Base-by-base conservation (phyloP, 371 early-diverging fungal species). In the Blakeslea trispora region DNA sequence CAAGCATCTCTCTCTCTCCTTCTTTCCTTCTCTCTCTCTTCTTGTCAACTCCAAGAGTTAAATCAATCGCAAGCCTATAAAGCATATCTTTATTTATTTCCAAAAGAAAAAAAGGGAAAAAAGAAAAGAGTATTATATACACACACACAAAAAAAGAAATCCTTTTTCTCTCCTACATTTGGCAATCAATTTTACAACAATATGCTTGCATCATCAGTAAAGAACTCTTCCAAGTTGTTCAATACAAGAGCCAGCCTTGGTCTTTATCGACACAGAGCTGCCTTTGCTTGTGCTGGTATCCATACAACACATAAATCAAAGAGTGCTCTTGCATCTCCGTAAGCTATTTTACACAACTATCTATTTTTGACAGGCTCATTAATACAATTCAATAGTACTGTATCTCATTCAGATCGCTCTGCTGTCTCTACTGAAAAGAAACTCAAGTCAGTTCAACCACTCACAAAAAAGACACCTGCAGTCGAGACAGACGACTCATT, bases 401-500 rank as follows among this genome's bases (percentile, higher is more conserved):
- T 64, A 13, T 50, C 64, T 17, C 45, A 55, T 40, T 42, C 52
- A 45, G 64, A 64, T 45, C 56, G 60, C 9, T 47, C 59, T 43
- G 64, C 60, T 45, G 53, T 64, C 9, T 56, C 57, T 21, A 49
- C 54, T 11, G 48, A 53, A 56, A 34, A 50, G 57, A 47, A 50
- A 42, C 62, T 45, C 47, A 51, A 55, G n/a, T 17, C 24, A 11
- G 64, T 65, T 43, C 66, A 68, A n/a, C 74, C 72, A 19, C 69
- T 67, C 17, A 44, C 46, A 8, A 61, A 31, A 45, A 63, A 66
- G 43, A 15, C 63, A 42, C 17, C 58, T 18, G 45, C 53, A 46
- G 41, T 61, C 46, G 63, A 74, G 28, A 74, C 84, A 73, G 87
- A 89, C 59, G 83, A 85, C 65, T 86, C 87, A 1, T 91, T 91